phyloP scores from a whole-genome alignment of 2,329 filamentous ascomycete species.

The Hymenoscyphus linearis region DNA sequence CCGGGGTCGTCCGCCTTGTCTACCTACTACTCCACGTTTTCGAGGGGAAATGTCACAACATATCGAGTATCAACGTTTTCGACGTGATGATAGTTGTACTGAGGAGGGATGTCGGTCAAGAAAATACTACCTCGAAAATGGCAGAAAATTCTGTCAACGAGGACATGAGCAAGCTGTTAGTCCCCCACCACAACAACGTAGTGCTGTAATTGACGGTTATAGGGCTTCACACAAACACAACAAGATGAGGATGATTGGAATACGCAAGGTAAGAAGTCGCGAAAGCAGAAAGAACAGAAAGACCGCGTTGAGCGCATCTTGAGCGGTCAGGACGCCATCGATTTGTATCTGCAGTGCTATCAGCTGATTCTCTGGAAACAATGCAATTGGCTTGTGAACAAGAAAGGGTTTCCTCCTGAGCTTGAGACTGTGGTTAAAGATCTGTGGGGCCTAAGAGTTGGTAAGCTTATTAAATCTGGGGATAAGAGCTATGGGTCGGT shows the following conservation, averaged over 20 bases:
- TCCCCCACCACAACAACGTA: background rate
- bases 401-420: conserved; percentile 62
- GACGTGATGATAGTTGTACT: conserved; percentile 44
- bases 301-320: conserved; percentile 53
- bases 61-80: conserved; percentile 34
- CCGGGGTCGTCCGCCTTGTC: background rate
- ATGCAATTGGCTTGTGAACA: conserved; percentile 64
- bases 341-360: conserved; percentile 76
- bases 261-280: conserved; percentile 48
- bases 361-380: conserved; percentile 84
- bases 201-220: conserved; percentile 18
- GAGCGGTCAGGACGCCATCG: conserved; percentile 61
- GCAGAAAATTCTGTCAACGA: conserved; percentile 59
- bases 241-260: conserved; percentile 66
- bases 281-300: conserved; percentile 56
- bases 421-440: conserved; percentile 76
- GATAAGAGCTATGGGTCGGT: conserved; percentile 32
- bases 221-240: conserved; percentile 38
- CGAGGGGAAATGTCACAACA: conserved; percentile 25
- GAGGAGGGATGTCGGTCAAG: conserved; percentile 56
- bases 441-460: conserved; percentile 65
- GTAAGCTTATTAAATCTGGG: conserved; percentile 36
- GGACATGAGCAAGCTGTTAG: conserved; percentile 59
- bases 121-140: conserved; percentile 55
- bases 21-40: background rate